Evolutionary conservation across 2,329 filamentous ascomycete genomes (phyloP).

Genomic region (Graphilbum ipis-grandicollis): DNA sequence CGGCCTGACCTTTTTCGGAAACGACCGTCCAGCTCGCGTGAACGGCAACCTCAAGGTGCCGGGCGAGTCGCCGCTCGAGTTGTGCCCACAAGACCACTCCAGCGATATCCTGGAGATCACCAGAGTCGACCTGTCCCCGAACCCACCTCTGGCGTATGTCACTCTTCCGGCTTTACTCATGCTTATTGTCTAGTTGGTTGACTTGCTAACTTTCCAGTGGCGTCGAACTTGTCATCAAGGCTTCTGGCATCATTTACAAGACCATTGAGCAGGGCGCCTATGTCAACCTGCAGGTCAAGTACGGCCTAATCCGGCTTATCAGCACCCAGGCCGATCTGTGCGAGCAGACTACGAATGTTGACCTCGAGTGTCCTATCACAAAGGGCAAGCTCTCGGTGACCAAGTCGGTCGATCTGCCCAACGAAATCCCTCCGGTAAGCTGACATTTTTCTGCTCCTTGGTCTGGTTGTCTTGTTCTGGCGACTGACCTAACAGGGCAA

Average conservation of each 20-base stretch:
- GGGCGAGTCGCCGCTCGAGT: slow-evolving; percentile 70
- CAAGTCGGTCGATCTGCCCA: slow-evolving; percentile 74
- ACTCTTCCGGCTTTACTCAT: neutral
- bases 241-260: slow-evolving; percentile 56
- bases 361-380: slow-evolving; percentile 75
- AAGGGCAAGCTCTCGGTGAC: slow-evolving; percentile 55
- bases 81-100: slow-evolving; percentile 50
- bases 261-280: slow-evolving; percentile 62
- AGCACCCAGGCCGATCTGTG: slow-evolving; percentile 70
- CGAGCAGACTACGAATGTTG: slow-evolving; percentile 75
- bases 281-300: slow-evolving; percentile 75
- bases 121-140: slow-evolving; percentile 65
- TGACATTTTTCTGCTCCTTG: neutral
- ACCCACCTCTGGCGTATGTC: slow-evolving; percentile 72
- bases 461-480: neutral
- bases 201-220: slow-evolving; percentile 43
- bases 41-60: slow-evolving; percentile 48
- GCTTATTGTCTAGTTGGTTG: slow-evolving; percentile 4
- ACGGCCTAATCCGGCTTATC: slow-evolving; percentile 80
- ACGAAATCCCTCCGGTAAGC: slow-evolving; percentile 75
- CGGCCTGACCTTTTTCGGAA: slow-evolving; percentile 27
- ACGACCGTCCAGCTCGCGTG: slow-evolving; percentile 27
- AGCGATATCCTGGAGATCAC: slow-evolving; percentile 60
- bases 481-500: slow-evolving; percentile 44
- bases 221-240: slow-evolving; percentile 58